Percentiles rank a stretch among this genome's conserved stretches.
phyloP scores from a whole-genome alignment of 2,329 filamentous ascomycete species.

The Calonectria hawksworthii region DNA sequence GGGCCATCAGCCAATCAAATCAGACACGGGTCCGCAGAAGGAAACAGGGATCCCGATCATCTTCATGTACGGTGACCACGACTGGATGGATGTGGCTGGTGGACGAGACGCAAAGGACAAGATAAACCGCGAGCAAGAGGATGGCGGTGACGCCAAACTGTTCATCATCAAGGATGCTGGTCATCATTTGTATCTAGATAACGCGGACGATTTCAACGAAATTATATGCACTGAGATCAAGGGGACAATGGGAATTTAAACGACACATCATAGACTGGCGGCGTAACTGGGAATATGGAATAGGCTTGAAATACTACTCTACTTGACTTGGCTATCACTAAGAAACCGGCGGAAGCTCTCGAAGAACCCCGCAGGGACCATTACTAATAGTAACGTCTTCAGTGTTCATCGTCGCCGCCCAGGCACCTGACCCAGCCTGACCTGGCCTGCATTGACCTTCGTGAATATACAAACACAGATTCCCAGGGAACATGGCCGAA shows the following conservation, averaged over 20 bases:
- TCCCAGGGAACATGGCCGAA: background rate
- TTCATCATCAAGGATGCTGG: background rate
- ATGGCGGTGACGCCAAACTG: background rate
- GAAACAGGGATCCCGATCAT: constrained; percentile 85
- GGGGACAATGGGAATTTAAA: background rate
- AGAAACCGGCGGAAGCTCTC: background rate
- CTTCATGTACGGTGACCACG: constrained; percentile 96
- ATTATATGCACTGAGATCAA: background rate
- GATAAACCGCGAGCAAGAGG: constrained; percentile 65
- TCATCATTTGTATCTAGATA: background rate
- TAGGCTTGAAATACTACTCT: background rate
- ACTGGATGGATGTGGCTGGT: constrained; percentile 98
- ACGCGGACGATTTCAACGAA: background rate
- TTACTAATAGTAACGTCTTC: background rate
- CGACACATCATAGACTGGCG: background rate
- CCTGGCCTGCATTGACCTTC: background rate
- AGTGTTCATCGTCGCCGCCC: background rate
- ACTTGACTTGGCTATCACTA: background rate
- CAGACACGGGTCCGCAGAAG: constrained; percentile 44
- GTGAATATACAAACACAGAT: background rate
- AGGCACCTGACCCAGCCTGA: background rate
- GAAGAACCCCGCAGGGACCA: background rate
- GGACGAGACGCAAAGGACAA: constrained; percentile 86
- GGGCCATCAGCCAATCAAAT: constrained; percentile 75
- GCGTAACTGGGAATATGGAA: background rate